phyloP scores from a whole-genome alignment of 1,284 basidiomycete species.

The Retiboletus fuscus region DNA sequence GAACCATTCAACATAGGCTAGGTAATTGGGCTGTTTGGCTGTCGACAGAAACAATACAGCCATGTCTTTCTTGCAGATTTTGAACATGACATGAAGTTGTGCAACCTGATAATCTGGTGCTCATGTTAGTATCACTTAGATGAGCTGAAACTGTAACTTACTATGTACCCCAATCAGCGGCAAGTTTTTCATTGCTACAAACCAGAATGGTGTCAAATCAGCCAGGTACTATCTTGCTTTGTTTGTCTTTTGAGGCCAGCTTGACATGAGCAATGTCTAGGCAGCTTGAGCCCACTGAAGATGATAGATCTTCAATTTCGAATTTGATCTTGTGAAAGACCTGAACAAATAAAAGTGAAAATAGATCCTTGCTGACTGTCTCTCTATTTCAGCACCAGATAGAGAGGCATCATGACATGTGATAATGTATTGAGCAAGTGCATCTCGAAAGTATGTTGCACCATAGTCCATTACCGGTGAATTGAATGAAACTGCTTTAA shows the following conservation, averaged over 20 bases:
- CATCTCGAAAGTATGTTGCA: constrained; percentile 2
- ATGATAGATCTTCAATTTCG: neutral
- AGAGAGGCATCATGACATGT: no score
- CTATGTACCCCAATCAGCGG: neutral
- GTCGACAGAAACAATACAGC: neutral
- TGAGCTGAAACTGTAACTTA: no score
- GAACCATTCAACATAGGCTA: no score
- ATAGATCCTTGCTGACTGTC: no score
- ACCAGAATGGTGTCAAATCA: neutral
- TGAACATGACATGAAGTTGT: neutral
- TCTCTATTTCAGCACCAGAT: no score
- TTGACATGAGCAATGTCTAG: neutral
- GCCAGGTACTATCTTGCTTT: neutral
- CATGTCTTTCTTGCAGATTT: no score
- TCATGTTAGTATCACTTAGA: no score
- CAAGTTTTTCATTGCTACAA: neutral
- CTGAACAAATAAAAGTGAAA: no score
- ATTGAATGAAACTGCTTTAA: neutral
- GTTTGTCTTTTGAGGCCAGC: neutral
- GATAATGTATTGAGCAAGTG: neutral
- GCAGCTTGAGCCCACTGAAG: neutral
- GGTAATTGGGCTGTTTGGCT: no score
- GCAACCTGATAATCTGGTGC: neutral
- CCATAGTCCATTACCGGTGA: no score
- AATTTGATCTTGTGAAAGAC: neutral